phyloP scores from a whole-genome alignment of 257 asterid species.

The Fraxinus cuspidata region DNA sequence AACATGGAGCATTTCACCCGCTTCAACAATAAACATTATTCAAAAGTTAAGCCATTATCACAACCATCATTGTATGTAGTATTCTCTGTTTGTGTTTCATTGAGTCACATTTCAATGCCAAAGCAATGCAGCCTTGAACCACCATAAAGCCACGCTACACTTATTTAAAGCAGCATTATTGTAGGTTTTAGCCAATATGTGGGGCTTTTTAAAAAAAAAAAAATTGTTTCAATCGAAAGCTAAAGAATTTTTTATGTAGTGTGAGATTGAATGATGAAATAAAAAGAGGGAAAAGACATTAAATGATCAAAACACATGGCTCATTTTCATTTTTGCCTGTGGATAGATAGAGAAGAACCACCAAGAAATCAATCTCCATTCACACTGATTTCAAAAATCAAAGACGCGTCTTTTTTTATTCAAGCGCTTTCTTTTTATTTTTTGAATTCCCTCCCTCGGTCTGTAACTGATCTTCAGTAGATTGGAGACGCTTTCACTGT shows the following conservation, averaged over 20 bases:
- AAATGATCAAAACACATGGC: neutral
- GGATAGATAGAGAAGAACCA: neutral
- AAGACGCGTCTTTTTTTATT: neutral
- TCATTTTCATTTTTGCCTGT: neutral
- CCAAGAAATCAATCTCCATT: neutral
- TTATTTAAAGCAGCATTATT: neutral
- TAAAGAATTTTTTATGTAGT: neutral
- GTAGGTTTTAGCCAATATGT: neutral
- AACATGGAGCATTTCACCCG: constrained; percentile 99
- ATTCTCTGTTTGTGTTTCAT: neutral
- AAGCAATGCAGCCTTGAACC: neutral
- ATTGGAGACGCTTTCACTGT: neutral
- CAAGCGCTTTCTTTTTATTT: neutral
- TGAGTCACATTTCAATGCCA: neutral
- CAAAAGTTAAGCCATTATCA: constrained; percentile 13
- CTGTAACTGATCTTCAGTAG: neutral
- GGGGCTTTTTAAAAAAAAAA: neutral
- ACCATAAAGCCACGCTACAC: neutral
- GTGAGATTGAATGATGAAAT: neutral
- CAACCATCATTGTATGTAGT: neutral
- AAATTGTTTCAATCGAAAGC: neutral
- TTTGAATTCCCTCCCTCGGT: neutral
- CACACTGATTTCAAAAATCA: neutral
- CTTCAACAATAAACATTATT: constrained; percentile 41
- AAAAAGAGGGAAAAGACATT: neutral